Base-by-base conservation (phyloP, 176 grass and related monocot genomes). In the Poa pratensis region DNA sequence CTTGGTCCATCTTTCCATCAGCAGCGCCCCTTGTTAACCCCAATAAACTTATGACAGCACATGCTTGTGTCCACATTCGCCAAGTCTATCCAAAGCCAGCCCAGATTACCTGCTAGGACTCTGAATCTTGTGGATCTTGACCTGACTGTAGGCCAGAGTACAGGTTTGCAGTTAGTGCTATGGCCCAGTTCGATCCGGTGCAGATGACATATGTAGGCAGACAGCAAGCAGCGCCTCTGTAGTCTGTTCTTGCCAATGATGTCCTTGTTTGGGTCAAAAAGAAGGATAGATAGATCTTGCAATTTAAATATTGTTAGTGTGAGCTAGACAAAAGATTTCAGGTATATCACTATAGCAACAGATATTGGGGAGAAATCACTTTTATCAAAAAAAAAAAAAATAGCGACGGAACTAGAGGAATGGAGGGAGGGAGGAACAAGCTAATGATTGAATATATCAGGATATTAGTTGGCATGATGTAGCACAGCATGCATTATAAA, bases 21-120 rank as follows among this genome's bases (percentile, higher is more conserved):
- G 39, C 58, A 23, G 75, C 5, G 20, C 60, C 17, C 67, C 30
- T 68, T 48, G 53, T 80, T 76, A 78, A 64, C 48, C 75, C 75
- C 85, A 85, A 77, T 81, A 72, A 89, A 69, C 67, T 51, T 27
- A 67, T 83, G 58, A 54, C 46, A 76, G 43, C 91, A 89, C 87
- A 91, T 90, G 85, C 77, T 11, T 43, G 76, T 82, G 77, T 64
- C 78, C 52, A 58, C 17, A 79, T 73, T 51, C 65, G 51, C 67
- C 16, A 69, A 69, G 45, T 74, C 57, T 67, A 80, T 75, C 45
- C 45, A 84, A 48, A 60, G 26, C 49, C 15, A 70, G 76, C 28
- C 60, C 14, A 85, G 61, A 42, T 75, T 80, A 81, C 64, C 9
- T 39, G 50, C 63, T 52, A 5, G 34, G 53, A 61, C 23, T 50